Conservation (phyloP, 805 yeast genomes). For the Saccharomycopsis olivae region DNA sequence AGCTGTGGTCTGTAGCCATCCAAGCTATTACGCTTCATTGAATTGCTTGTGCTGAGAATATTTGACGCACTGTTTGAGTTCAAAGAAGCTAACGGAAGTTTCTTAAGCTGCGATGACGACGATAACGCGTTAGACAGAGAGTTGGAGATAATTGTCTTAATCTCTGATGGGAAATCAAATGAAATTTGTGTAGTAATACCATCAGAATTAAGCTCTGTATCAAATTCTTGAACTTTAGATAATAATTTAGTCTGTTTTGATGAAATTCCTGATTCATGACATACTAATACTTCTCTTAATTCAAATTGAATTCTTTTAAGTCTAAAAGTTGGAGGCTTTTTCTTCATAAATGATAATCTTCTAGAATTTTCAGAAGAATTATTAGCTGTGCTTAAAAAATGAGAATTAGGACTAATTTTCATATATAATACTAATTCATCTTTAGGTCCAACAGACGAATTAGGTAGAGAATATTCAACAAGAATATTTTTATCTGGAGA, state of each 20-base stretch:
- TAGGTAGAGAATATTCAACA: slow-evolving; percentile 36
- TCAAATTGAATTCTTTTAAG: slow-evolving; percentile 38
- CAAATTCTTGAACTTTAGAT: slow-evolving; percentile 26
- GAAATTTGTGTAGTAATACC: slow-evolving; percentile 21
- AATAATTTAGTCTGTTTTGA: slow-evolving; percentile 36
- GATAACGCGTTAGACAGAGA: slow-evolving; percentile 11
- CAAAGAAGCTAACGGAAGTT: slow-evolving; percentile 2
- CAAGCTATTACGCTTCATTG: neutral
- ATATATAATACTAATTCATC: slow-evolving; percentile 35
- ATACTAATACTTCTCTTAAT: slow-evolving; percentile 42
- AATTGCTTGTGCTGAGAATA: neutral
- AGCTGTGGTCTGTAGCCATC: slow-evolving; percentile 10
- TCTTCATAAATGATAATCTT: slow-evolving; percentile 18
- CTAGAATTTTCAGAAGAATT: slow-evolving; percentile 14
- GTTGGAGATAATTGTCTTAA: slow-evolving; percentile 9
- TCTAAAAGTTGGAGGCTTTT: slow-evolving; percentile 23
- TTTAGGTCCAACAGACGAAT: slow-evolving; percentile 47
- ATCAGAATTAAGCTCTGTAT: slow-evolving; percentile 23
- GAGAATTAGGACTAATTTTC: slow-evolving; percentile 32
- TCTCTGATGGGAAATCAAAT: slow-evolving; percentile 18
- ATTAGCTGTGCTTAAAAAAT: slow-evolving; percentile 7
- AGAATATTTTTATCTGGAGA: slow-evolving; percentile 40
- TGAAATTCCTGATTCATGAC: slow-evolving; percentile 37
- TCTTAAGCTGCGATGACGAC: slow-evolving; percentile 7
- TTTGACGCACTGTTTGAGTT: slow-evolving; percentile 1